Evolutionary conservation across 1,139 yeast species (phyloP), one percentile per base, ranked within the genome.

Genomic region (Debaryomyces coudertii): DNA sequence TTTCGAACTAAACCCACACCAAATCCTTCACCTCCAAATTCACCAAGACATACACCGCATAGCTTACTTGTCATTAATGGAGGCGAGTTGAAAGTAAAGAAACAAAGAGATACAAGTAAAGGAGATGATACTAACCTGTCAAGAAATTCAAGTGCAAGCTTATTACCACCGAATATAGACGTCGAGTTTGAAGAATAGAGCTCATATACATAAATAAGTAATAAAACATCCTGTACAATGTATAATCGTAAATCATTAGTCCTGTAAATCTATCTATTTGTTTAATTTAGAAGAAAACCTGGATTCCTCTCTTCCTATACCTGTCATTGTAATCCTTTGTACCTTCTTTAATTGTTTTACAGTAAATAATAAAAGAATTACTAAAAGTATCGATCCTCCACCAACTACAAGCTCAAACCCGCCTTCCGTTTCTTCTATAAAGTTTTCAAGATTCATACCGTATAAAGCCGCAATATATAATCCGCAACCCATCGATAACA

Each of bases 241-340:
- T 18, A 11, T 7, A 25, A 25, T 25, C 28, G 28, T 25, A 5
- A 25, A 4, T 33, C 44, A 41, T 41, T 41, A 34, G 7, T 15
- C 25, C 20, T 23, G 24, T 24, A 15, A 22, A 25, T 36, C 28
- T 25, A n/a, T 14, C 24, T 35, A 28, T 30, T 29, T 35, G 12
- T 38, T 15, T 36, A 23, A 7, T 15, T 33, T 37, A 15, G n/a
- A 11, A 29, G 30, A 28, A 15, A 40, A 28, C 20, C 46, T 18
- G 12, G 35, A 34, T 5, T 47, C 42, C 14, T 50, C 48, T 40
- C 50, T 36, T 22, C 47, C 52, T 14, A 45, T 37, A 6, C 73
- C 73, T 2, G 72, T 65, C 78, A 75, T 73, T 20, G 79, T 73
- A 5, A 75, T 61, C 48, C 62, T 72, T 53, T 72, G 76, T 5